Evolutionary conservation across 2,329 filamentous ascomycete species (phyloP).

Genomic region (Calonectria pseudoturangicola): DNA sequence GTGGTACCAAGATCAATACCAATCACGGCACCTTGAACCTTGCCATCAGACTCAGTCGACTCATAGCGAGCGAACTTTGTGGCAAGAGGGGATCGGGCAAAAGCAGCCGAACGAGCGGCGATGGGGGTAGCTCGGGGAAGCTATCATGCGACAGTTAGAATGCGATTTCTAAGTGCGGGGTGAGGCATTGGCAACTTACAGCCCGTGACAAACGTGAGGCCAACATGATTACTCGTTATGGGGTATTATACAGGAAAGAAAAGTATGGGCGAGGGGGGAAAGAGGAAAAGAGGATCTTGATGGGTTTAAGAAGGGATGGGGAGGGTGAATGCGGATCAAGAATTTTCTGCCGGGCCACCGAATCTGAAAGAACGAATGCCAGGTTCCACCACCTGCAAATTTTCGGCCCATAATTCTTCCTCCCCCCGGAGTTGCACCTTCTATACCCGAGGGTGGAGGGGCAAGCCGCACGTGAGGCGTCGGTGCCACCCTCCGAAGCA

Average conservation of each 20-base stretch:
- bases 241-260: conserved; percentile 61
- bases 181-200: conserved; percentile 73
- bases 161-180: conserved; percentile 23
- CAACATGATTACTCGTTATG: conserved; percentile 73
- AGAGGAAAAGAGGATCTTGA: conserved; percentile 55
- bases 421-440: conserved; percentile 27
- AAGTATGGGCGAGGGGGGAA: conserved; percentile 58
- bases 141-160: conserved; percentile 64
- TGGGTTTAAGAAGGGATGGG: conserved; percentile 51
- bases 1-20: conserved; percentile 99
- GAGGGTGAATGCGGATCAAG: conserved; percentile 55
- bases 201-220: conserved; percentile 83
- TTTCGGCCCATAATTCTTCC: conserved; percentile 58
- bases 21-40: conserved; percentile 96
- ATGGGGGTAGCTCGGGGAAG: conserved; percentile 85
- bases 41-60: conserved; percentile 75
- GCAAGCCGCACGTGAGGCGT: conserved; percentile 28
- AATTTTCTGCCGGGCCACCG: conserved; percentile 63
- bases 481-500: conserved; percentile 30
- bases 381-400: conserved; percentile 57
- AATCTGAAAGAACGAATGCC: conserved; percentile 66
- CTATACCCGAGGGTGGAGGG: conserved; percentile 32
- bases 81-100: conserved; percentile 81
- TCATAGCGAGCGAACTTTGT: conserved; percentile 87
- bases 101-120: conserved; percentile 79